phyloP scores from a whole-genome alignment of 768 basidiomycete species.

The Suillus plorans region DNA sequence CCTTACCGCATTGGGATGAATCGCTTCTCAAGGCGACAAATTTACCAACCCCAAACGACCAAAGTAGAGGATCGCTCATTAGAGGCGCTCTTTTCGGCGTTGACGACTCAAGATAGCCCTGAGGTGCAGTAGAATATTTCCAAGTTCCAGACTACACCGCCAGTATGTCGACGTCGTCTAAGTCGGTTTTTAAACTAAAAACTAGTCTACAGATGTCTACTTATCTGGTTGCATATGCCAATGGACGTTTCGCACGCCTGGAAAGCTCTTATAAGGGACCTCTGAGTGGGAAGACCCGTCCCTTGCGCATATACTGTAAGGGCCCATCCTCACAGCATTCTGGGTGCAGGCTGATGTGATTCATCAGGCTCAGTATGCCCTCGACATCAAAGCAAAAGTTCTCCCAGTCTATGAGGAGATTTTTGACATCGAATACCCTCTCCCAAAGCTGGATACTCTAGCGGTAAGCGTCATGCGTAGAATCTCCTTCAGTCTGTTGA shows the following conservation, averaged over 20 bases:
- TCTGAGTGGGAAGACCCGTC: slow-evolving; percentile 75
- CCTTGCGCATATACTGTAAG: slow-evolving; percentile 81
- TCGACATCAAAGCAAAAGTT: slow-evolving; percentile 81
- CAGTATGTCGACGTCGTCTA: slow-evolving; percentile 32
- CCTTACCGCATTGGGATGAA: slow-evolving; percentile 93
- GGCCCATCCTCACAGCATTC: slow-evolving; percentile 1
- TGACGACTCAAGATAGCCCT: slow-evolving; percentile 34
- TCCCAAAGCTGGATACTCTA: slow-evolving; percentile 93
- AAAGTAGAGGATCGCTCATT: slow-evolving; percentile 33
- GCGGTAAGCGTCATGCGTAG: slow-evolving; percentile 49
- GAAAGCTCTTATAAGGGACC: slow-evolving; percentile 79
- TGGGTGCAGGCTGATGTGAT: slow-evolving; percentile 1
- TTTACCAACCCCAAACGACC: slow-evolving; percentile 35
- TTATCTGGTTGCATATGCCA: slow-evolving; percentile 87
- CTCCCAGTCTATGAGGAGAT: slow-evolving; percentile 90
- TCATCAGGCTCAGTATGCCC: slow-evolving; percentile 79
- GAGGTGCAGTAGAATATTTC: slow-evolving; percentile 74
- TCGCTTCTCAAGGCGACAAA: slow-evolving; percentile 83
- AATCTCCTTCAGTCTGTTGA: background rate
- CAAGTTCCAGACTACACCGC: slow-evolving; percentile 77
- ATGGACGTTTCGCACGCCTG: slow-evolving; percentile 72
- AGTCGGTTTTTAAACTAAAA: background rate
- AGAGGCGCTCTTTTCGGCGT: slow-evolving; percentile 41
- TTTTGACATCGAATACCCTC: slow-evolving; percentile 89
- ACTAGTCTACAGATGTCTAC: slow-evolving; percentile 60